phyloP scores from a whole-genome alignment of 441 rosid species.

The Kokia cookei region DNA sequence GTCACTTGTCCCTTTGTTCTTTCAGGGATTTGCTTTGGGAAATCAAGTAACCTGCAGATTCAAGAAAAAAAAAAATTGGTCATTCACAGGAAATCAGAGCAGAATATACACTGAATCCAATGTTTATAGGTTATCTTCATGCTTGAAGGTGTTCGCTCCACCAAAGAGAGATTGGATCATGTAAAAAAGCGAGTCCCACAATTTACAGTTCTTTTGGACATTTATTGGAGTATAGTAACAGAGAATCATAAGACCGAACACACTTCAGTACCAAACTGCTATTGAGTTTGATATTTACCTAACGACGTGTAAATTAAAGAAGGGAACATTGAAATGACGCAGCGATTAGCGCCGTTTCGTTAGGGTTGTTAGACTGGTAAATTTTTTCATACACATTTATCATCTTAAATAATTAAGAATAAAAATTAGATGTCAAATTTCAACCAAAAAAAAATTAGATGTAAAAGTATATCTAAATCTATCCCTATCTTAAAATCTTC shows the following conservation, averaged over 20 bases:
- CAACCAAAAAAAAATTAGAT: no score
- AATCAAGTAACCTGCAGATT: neutral
- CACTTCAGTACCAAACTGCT: neutral
- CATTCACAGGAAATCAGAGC: neutral
- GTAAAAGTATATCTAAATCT: no score
- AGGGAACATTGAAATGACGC: constrained; percentile 8
- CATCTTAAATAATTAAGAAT: no score
- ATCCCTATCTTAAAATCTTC: no score
- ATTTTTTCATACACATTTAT: no score
- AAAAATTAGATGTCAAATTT: no score
- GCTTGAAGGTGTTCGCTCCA: neutral
- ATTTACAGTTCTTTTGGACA: neutral
- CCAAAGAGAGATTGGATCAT: neutral
- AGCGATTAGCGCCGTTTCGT: constrained; percentile 2
- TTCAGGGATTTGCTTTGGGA: neutral
- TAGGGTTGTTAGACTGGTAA: neutral
- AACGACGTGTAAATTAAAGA: neutral
- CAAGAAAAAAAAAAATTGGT: neutral
- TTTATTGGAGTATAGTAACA: neutral
- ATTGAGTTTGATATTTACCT: neutral
- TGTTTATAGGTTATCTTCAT: constrained; percentile 3
- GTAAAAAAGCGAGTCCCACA: neutral
- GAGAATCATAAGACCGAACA: neutral
- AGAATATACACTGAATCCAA: neutral
- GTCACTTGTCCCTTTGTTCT: neutral